Conservation (phyloP, 805 yeast species). For the Wickerhamomyces queroliae region DNA sequence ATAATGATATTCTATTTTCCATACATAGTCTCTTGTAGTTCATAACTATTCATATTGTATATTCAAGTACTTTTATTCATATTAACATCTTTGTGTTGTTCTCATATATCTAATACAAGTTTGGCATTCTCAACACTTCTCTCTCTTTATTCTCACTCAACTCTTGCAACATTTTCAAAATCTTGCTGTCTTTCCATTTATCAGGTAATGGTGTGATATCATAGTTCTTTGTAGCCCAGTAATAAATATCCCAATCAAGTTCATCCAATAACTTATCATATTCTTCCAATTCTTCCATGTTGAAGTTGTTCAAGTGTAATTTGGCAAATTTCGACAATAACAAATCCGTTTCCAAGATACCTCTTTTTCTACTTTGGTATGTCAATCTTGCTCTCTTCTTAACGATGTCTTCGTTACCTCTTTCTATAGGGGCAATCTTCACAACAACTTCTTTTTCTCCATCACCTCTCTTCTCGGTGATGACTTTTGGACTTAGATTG, state of each 20-base stretch:
- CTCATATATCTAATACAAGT: conserved; percentile 24
- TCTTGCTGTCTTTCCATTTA: conserved; percentile 65
- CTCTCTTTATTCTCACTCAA: conserved; percentile 67
- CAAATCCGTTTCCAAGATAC: conserved; percentile 89
- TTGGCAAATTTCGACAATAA: conserved; percentile 82
- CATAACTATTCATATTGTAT: no score
- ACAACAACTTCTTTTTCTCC: conserved; percentile 14
- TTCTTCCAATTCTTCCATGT: conserved; percentile 67
- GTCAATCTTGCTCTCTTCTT: conserved; percentile 80
- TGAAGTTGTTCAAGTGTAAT: conserved; percentile 54
- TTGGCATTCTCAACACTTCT: conserved; percentile 85
- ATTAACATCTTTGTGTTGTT: not conserved
- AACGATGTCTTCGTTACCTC: conserved; percentile 68
- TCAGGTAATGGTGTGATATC: conserved; percentile 84
- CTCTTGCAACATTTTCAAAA: conserved; percentile 62
- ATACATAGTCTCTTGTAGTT: no score
- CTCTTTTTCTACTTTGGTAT: conserved; percentile 92
- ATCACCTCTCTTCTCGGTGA: conserved; percentile 10
- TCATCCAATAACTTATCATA: conserved; percentile 84
- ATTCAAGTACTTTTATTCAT: not conserved
- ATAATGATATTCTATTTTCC: no score
- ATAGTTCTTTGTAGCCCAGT: conserved; percentile 90
- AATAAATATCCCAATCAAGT: conserved; percentile 98
- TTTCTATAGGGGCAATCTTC: conserved; percentile 69
- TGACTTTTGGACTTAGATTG: conserved; percentile 12